Percentiles rank a stretch among this genome's conserved stretches.
These are phyloP conservation scores for Santalum album DNA, from an alignment of 164 flowering plant species.

Conservation along the genomic window DNA sequence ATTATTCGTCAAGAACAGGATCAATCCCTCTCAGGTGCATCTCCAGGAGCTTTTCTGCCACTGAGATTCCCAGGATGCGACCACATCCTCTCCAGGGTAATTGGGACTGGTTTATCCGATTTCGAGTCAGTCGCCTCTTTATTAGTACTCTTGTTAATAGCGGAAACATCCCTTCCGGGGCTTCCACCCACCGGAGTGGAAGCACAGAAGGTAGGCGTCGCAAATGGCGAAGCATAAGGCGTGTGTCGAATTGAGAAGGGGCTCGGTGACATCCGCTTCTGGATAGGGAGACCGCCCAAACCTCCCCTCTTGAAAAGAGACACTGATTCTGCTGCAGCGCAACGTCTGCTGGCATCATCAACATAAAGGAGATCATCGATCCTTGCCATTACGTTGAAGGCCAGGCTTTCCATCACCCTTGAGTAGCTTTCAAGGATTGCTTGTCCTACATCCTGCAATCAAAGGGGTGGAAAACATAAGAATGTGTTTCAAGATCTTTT, in stretches of 20 bases:
- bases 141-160: conserved; percentile 12
- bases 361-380: conserved; percentile 59
- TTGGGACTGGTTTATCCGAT: conserved; percentile 16
- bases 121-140: conserved; percentile 20
- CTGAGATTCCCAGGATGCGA: conserved; percentile 51
- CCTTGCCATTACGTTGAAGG: conserved; percentile 66
- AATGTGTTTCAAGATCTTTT: too few species aligned
- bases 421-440: conserved; percentile 77
- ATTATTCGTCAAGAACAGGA: background rate
- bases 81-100: conserved; percentile 45
- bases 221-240: conserved; percentile 52
- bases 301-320: conserved; percentile 45
- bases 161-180: conserved; percentile 27
- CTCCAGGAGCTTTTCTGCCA: conserved; percentile 26
- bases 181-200: conserved; percentile 41
- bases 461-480: background rate
- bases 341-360: conserved; percentile 41
- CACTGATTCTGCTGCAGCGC: conserved; percentile 35
- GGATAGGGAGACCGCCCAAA: conserved; percentile 42
- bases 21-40: conserved; percentile 53
- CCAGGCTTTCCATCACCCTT: conserved; percentile 71
- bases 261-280: conserved; percentile 53
- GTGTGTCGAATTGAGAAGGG: conserved; percentile 52
- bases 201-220: conserved; percentile 49
- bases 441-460: conserved; percentile 65